These are phyloP conservation scores for Fusarium penzigii DNA, from an alignment of 2,329 filamentous ascomycete genomes.

Conservation along the genomic window DNA sequence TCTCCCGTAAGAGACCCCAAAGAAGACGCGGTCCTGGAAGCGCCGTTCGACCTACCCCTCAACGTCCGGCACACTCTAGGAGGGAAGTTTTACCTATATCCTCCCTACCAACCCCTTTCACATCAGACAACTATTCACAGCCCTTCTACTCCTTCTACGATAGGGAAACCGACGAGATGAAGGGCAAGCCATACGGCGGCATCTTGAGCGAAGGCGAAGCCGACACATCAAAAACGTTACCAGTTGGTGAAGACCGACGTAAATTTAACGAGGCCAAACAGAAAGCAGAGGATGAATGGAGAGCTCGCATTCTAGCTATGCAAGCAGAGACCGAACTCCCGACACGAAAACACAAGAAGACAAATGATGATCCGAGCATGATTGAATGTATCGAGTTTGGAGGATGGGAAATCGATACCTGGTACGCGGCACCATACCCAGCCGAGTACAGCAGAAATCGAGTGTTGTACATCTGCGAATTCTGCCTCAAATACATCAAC, in stretches of 20 bases:
- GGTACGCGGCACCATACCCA: constrained; percentile 97
- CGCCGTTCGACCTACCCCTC: constrained; percentile 22
- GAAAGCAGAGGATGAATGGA: constrained; percentile 91
- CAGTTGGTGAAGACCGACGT: constrained; percentile 75
- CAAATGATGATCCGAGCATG: constrained; percentile 85
- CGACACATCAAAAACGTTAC: constrained; percentile 87
- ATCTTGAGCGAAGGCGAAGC: constrained; percentile 88
- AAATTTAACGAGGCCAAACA: constrained; percentile 88
- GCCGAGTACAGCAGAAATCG: constrained; percentile 97
- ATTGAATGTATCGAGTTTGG: constrained; percentile 99
- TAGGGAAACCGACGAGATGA: constrained; percentile 83
- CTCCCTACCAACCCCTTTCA: constrained; percentile 56
- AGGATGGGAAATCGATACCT: constrained; percentile 96
- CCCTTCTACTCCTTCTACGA: constrained; percentile 89
- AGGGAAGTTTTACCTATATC: constrained; percentile 20
- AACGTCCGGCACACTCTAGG: constrained; percentile 27
- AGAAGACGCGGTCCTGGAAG: constrained; percentile 28
- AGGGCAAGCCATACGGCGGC: constrained; percentile 92
- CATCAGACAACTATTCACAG: constrained; percentile 64
- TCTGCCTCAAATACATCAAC: constrained; percentile 99
- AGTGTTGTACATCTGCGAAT: constrained; percentile 98
- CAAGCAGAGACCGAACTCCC: constrained; percentile 66
- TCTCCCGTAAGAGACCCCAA: constrained; percentile 37
- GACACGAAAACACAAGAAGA: constrained; percentile 69
- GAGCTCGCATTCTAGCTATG: constrained; percentile 59